Evolutionary conservation across 2,329 filamentous ascomycete genomes (phyloP), one percentile per base, ranked within the genome.

Genomic region (Penicillium capsulatum): DNA sequence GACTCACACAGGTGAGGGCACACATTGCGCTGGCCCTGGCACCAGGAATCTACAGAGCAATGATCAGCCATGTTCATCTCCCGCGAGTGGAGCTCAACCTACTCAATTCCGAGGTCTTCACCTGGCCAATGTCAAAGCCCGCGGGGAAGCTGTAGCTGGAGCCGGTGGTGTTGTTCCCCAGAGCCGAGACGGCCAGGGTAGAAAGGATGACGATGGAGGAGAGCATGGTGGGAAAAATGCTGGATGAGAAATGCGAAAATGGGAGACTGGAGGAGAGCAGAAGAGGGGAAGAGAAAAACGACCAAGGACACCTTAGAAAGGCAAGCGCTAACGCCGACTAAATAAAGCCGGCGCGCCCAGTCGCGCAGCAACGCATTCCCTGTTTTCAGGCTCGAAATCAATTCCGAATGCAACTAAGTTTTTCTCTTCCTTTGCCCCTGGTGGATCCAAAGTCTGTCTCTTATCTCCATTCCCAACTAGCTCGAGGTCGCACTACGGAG

Each of bases 1-100:
- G 72, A 71, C 46, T 70, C 70, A 65, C 81, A 84, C 48, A 83
- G 70, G 42, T 71, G 59, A 11, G 75, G 76, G 66, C 81, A 84
- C 31, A 72, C 73, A 63, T 79, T 79, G 45, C 65, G 64, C 66
- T 83, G 68, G 47, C 71, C 76, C 38, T 63, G 60, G 59, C 81
- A 84, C 79, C 79, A 83, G 41, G 65, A 54, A 45, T 58, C 73
- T 75, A 43, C 34, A 11, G 22, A 13, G 22, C 15, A 13, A 17
- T 20, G 8, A 26, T 44, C 19, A 41, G 38, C 8, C 7, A 28
- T 13, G 14, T 5, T 15, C 8, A 13, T 36, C 17, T 14, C 4
- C 20, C 24, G 26, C 14, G 19, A 22, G 20, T 17, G 20, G 30
- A 13, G 22, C 20, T 26, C 17, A 14, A 57, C 54, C 26, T 50